These are phyloP conservation scores for Phytopythium aichiense DNA, from an alignment of 352 stramenopile species.

Conservation along the genomic window DNA sequence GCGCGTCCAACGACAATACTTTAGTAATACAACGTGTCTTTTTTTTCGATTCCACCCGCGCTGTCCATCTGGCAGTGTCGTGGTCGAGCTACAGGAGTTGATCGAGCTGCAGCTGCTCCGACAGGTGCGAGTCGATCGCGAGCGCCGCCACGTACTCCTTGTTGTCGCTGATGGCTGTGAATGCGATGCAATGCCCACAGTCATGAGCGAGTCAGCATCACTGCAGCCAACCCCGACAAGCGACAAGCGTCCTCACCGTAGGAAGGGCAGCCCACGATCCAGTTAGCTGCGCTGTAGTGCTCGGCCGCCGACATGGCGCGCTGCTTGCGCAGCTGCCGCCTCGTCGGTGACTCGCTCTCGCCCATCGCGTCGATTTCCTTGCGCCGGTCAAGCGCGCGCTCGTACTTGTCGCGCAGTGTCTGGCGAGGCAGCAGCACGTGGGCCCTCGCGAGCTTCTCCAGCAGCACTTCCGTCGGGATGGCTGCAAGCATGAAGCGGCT, in stretches of 20 bases:
- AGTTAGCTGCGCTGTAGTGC: constrained; percentile 45
- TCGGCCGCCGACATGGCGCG: constrained; percentile 38
- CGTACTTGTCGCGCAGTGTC: constrained; percentile 42
- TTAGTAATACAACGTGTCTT: background rate
- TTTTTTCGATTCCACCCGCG: background rate
- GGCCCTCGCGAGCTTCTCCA: constrained; percentile 39
- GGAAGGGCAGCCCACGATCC: constrained; percentile 68
- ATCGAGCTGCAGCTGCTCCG: constrained; percentile 51
- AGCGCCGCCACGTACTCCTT: constrained; percentile 77
- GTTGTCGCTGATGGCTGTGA: constrained; percentile 71
- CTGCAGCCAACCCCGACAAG: background rate
- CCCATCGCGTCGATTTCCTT: background rate
- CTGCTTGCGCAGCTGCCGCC: constrained; percentile 18
- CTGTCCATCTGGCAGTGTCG: background rate
- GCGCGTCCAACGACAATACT: background rate
- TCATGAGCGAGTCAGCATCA: background rate
- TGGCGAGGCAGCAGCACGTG: constrained; percentile 20
- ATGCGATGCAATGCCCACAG: no score
- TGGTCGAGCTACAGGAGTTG: constrained; percentile 41
- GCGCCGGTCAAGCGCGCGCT: constrained; percentile 36
- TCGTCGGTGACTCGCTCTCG: constrained; percentile 7
- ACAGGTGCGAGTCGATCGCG: constrained; percentile 73
- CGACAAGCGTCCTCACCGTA: constrained; percentile 37
- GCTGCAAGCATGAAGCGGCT: constrained; percentile 13
- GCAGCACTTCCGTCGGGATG: constrained; percentile 54